phyloP scores from a whole-genome alignment of 129 eudicot genomes.

The Scalesia atractyloides region DNA sequence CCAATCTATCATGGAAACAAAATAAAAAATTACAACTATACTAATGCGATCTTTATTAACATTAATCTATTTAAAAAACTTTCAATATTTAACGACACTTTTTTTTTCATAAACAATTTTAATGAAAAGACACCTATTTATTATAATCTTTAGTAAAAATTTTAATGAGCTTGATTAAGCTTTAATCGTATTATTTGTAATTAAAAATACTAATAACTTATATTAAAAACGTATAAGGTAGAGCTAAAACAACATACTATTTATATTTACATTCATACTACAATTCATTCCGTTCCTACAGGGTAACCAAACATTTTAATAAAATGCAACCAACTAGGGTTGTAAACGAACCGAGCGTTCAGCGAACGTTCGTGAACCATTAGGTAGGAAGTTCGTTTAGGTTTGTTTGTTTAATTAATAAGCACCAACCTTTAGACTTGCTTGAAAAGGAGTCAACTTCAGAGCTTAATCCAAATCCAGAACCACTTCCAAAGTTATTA shows the following conservation, averaged over 20 bases:
- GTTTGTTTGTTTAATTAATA: no score
- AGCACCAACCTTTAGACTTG: constrained; percentile 81
- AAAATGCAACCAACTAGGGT: background rate
- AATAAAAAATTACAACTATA: background rate
- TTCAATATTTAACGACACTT: background rate
- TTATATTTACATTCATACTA: background rate
- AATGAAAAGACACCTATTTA: background rate
- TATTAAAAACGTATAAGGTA: background rate
- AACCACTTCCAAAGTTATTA: constrained; percentile 79
- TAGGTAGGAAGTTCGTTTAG: no score
- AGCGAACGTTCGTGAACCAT: no score
- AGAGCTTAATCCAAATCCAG: constrained; percentile 73
- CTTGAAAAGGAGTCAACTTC: constrained; percentile 67
- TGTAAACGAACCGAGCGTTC: no score
- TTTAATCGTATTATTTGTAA: background rate
- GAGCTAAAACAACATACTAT: background rate
- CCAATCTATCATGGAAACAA: background rate
- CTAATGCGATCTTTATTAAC: background rate
- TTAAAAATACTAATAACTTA: background rate
- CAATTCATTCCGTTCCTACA: background rate
- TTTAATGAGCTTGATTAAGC: background rate
- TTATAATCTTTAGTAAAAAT: background rate
- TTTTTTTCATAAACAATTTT: background rate
- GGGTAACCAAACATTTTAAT: background rate
- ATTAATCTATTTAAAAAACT: background rate